Evolutionary conservation across 768 basidiomycete species (phyloP), one percentile per base, ranked within the genome.

Genomic region (Ephemerocybe angulata): DNA sequence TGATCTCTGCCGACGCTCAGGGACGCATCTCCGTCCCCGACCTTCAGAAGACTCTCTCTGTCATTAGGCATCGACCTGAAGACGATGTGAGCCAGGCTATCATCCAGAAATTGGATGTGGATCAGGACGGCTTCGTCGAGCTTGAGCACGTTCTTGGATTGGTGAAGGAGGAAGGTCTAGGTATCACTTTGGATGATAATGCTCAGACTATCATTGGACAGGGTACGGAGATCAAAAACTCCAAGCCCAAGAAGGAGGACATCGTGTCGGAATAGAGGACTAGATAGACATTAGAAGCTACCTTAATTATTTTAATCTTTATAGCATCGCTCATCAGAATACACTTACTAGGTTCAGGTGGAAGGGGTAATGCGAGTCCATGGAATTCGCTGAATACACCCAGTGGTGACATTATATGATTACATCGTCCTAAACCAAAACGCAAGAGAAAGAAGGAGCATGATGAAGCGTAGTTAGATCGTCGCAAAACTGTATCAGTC

Each of bases 41-140:
- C 69, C 74, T 99, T 41, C 82, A 93, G 70, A 92, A 90, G 64
- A 96, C 94, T 19, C 75, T 98, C 52, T 82, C 86, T 52, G 93
- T 97, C 51, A 98, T 98, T 76, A 89, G 90, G 72, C 97, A 98
- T 71, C 84, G 78, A 64, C 96, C 95, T 3, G 88, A 92, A 54
- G 91, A 95, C 52, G 88, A 93, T 58, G 86, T 92, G 15, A 90
- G 92, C 22, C 84, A 87, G 57, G 85, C 83, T 21, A 86, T 99
- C 49, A 84, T 95, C 51, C 85, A 92, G 66, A 98, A 98, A 71
- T 74, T 98, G 63, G 97, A 99, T 67, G 89, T 92, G 10, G 96
- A 98, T 72, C 85, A 91, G 70, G 96, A 98, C 66, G 95, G 96
- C 0, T 96, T 85, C 65, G 94, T 98, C 24, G 92, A 95, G 67